Evolutionary conservation across 805 yeast genomes (phyloP).

Genomic region (Lipomyces lipofer): DNA sequence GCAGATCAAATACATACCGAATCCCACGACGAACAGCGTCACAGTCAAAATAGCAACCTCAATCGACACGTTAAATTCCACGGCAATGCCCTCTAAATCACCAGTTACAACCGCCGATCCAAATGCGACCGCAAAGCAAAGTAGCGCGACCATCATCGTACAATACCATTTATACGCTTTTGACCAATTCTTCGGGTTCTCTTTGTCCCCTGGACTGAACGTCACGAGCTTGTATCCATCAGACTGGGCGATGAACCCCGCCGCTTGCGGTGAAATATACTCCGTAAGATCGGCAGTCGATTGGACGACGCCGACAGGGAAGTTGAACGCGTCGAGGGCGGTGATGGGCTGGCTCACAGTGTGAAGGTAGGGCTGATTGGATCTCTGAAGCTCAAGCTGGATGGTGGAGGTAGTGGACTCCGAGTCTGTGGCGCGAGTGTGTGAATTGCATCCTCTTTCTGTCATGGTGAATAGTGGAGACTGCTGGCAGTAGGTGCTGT

Average conservation of each 20-base stretch:
- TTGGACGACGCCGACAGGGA: slow-evolving; percentile 30
- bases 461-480: slow-evolving; percentile 1
- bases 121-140: slow-evolving; percentile 64
- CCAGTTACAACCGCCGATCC: slow-evolving; percentile 70
- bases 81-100: slow-evolving; percentile 54
- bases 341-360: slow-evolving; percentile 16
- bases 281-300: slow-evolving; percentile 33
- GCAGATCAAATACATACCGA: slow-evolving; percentile 45
- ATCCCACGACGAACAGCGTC: slow-evolving; percentile 58
- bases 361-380: slow-evolving; percentile 29
- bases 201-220: slow-evolving; percentile 34
- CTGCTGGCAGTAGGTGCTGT: no score
- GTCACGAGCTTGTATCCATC: slow-evolving; percentile 33
- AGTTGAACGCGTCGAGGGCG: slow-evolving; percentile 33
- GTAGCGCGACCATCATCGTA: slow-evolving; percentile 53
- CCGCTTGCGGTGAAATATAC: slow-evolving; percentile 21
- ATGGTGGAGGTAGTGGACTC: background rate
- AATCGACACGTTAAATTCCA: slow-evolving; percentile 51
- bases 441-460: background rate
- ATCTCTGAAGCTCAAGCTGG: background rate
- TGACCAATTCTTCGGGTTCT: slow-evolving; percentile 43
- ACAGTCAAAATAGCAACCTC: slow-evolving; percentile 64
- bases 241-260: slow-evolving; percentile 25
- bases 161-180: slow-evolving; percentile 56
- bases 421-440: background rate